Conservation (phyloP, 371 early-diverging fungal genomes). For the Actinomortierella wolfii region DNA sequence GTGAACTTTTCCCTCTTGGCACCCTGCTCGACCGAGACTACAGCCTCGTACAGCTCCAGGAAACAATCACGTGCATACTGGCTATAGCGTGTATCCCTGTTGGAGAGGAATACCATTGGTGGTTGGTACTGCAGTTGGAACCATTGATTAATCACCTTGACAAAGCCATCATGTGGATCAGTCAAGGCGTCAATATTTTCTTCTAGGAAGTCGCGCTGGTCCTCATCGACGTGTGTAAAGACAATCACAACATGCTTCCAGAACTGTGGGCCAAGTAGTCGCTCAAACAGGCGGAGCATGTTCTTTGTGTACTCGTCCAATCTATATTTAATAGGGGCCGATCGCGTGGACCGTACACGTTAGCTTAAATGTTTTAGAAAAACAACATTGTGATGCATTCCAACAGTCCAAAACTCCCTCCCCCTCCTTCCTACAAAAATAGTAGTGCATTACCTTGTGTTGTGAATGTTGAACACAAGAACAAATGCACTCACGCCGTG, state of each 20-base stretch:
- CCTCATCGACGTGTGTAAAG: constrained; percentile 68
- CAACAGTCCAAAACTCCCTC: background rate
- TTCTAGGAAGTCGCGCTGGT: constrained; percentile 58
- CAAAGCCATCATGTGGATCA: constrained; percentile 56
- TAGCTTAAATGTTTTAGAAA: background rate
- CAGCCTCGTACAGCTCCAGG: constrained; percentile 58
- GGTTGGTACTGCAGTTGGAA: constrained; percentile 48
- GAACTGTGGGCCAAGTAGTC: constrained; percentile 60
- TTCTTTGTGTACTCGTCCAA: constrained; percentile 67
- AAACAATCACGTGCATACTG: constrained; percentile 58
- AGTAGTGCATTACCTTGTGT: constrained; percentile 22
- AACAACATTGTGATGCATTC: background rate
- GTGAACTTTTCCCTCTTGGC: constrained; percentile 56
- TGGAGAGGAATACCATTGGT: constrained; percentile 59
- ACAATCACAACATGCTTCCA: constrained; percentile 67
- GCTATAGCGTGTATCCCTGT: constrained; percentile 54
- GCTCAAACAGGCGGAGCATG: constrained; percentile 61
- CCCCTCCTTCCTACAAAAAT: background rate
- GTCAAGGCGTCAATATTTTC: constrained; percentile 61
- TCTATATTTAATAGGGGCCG: constrained; percentile 20
- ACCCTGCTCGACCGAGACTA: constrained; percentile 54
- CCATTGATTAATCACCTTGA: constrained; percentile 51
- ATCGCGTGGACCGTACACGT: background rate
- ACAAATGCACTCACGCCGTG: constrained; percentile 66
- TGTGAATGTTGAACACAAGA: constrained; percentile 60